A percentile compares a stretch with the other conserved stretches of the same genome.
Conservation (phyloP, 2,329 filamentous ascomycete species). For the Beauveria australis region DNA sequence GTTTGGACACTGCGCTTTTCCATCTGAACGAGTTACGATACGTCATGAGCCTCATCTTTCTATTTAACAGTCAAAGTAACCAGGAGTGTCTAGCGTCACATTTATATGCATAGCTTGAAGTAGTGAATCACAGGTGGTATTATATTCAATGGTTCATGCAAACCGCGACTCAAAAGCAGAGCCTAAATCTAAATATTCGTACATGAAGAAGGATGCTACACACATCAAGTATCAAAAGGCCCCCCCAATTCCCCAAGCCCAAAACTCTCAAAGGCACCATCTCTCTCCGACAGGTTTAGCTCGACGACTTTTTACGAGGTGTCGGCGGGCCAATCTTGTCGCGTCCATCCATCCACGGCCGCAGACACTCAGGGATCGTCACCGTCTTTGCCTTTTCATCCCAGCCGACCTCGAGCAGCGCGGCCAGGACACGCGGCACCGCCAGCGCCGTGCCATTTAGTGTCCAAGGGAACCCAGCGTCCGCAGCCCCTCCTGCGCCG, state of each 20-base stretch:
- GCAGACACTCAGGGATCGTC: conserved; percentile 67
- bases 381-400: conserved; percentile 61
- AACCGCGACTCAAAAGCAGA: neutral
- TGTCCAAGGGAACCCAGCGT: conserved; percentile 74
- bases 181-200: neutral
- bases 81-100: neutral
- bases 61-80: neutral
- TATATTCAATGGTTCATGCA: neutral
- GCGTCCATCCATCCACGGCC: conserved; percentile 75
- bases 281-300: neutral
- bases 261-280: neutral
- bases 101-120: neutral
- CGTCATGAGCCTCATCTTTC: neutral
- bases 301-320: neutral
- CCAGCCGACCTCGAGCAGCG: conserved; percentile 86
- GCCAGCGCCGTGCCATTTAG: conserved; percentile 92
- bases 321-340: conserved; percentile 46
- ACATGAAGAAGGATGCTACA: neutral
- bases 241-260: neutral
- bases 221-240: neutral
- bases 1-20: neutral
- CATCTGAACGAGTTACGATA: neutral
- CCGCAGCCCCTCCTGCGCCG: conserved; percentile 22
- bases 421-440: conserved; percentile 80
- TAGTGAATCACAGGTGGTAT: neutral